phyloP scores from a whole-genome alignment of 2,329 filamentous ascomycete species.

The Teratosphaeria zuluensis region DNA sequence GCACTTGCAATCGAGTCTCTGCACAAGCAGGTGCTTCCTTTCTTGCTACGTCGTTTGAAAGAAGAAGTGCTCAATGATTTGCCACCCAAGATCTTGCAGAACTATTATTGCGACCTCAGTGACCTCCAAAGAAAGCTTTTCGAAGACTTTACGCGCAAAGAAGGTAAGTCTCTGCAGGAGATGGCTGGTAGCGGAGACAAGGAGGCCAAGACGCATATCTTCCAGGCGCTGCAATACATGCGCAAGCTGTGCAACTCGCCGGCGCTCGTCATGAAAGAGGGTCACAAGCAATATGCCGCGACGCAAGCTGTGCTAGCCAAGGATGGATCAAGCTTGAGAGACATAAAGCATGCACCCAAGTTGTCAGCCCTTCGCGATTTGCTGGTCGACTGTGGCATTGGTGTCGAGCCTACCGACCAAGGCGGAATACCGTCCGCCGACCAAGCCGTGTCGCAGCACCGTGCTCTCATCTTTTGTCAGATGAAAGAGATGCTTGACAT shows the following conservation, averaged over 20 bases:
- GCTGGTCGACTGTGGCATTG: conserved; percentile 97
- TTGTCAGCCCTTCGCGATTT: conserved; percentile 81
- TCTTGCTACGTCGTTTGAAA: conserved; percentile 89
- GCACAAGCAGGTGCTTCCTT: conserved; percentile 95
- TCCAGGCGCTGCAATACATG: conserved; percentile 99
- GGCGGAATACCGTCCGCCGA: conserved; percentile 46
- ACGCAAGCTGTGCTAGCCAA: conserved; percentile 71
- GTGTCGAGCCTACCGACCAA: conserved; percentile 50
- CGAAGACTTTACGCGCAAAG: conserved; percentile 90
- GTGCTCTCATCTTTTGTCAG: conserved; percentile 94
- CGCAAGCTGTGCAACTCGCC: conserved; percentile 98
- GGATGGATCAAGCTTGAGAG: conserved; percentile 72
- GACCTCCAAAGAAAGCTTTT: conserved; percentile 92
- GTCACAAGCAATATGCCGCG: conserved; percentile 79
- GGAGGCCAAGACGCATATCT: conserved; percentile 94
- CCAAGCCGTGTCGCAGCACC: conserved; percentile 87
- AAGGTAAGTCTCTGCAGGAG: conserved; percentile 76
- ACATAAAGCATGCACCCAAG: conserved; percentile 84
- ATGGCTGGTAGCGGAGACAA: conserved; percentile 80
- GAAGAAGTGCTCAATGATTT: conserved; percentile 95
- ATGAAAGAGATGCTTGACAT: conserved; percentile 99
- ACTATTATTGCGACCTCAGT: conserved; percentile 97
- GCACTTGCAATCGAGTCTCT: conserved; percentile 95
- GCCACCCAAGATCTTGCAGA: conserved; percentile 95
- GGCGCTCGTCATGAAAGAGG: conserved; percentile 89